Conservation (phyloP, 2,329 filamentous ascomycete genomes). For the Fusarium luffae region DNA sequence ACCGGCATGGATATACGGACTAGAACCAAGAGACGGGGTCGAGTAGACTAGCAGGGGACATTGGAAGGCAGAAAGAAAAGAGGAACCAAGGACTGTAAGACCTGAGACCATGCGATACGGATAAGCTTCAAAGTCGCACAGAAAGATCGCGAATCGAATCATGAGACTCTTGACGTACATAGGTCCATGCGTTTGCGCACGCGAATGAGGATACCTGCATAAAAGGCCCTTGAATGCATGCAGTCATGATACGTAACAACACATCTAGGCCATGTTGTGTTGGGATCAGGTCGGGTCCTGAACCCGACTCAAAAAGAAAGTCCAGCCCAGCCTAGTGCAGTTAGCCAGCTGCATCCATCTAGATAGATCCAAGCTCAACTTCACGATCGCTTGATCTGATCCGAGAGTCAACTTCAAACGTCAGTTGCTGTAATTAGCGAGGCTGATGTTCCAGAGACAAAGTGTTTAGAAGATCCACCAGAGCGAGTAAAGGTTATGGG, state of each 20-base stretch:
- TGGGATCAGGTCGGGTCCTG: slow-evolving; percentile 33
- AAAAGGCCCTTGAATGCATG: slow-evolving; percentile 43
- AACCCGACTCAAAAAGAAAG: slow-evolving; percentile 27
- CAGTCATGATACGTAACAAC: slow-evolving; percentile 45
- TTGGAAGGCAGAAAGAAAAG: background rate
- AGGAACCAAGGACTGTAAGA: slow-evolving; percentile 26
- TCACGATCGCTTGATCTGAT: slow-evolving; percentile 18
- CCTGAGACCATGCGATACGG: slow-evolving; percentile 19
- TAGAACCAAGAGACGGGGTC: slow-evolving; percentile 9
- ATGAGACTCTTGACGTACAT: slow-evolving; percentile 34
- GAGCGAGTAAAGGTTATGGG: slow-evolving; percentile 27
- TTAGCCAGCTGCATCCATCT: slow-evolving; percentile 26
- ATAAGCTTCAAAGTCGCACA: slow-evolving; percentile 32
- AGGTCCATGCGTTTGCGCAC: slow-evolving; percentile 33
- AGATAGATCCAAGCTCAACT: slow-evolving; percentile 15
- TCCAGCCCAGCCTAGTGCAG: slow-evolving; percentile 20
- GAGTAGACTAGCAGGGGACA: background rate
- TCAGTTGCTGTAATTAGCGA: slow-evolving; percentile 3
- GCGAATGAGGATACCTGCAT: slow-evolving; percentile 44
- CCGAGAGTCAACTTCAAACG: slow-evolving; percentile 25
- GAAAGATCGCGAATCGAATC: slow-evolving; percentile 34
- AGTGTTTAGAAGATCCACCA: slow-evolving; percentile 32
- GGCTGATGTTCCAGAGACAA: slow-evolving; percentile 32
- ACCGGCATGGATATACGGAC: slow-evolving; percentile 11
- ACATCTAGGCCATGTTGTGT: slow-evolving; percentile 24